A percentile compares a stretch with the other conserved stretches of the same genome.
Conservation (phyloP, 805 yeast species). For the Monosporozyma unispora region DNA sequence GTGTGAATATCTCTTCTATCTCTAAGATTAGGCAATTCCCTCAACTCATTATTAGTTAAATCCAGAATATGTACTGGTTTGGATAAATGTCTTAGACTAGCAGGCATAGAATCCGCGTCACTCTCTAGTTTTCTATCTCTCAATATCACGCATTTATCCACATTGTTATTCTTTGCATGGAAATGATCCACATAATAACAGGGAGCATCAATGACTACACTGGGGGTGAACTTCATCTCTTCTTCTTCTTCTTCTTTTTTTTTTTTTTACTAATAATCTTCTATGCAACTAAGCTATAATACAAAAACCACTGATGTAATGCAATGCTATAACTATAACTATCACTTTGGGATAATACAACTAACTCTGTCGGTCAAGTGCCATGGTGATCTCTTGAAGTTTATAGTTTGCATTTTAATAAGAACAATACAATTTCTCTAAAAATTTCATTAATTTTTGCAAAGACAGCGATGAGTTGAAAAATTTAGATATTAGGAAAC, state of each 20-base stretch:
- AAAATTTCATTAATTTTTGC: background rate
- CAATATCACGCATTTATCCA: constrained; percentile 22
- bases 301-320: no score
- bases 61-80: constrained; percentile 53
- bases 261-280: no score
- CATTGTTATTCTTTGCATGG: constrained; percentile 17
- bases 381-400: background rate
- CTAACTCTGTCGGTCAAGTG: background rate
- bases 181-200: constrained; percentile 37
- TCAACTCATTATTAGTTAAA: constrained; percentile 65
- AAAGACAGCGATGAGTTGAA: background rate
- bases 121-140: constrained; percentile 32
- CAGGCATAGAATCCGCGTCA: constrained; percentile 35
- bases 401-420: background rate
- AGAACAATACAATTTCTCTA: background rate
- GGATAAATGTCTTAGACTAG: constrained; percentile 35
- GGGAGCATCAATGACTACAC: constrained; percentile 35
- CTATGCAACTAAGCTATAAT: no score
- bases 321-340: no score
- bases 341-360: background rate
- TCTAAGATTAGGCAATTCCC: constrained; percentile 43
- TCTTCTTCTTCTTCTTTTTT: background rate
- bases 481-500: background rate
- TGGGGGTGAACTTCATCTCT: constrained; percentile 43
- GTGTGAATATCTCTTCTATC: constrained; percentile 35